phyloP scores from a whole-genome alignment of 306 rosid genomes.

The Ochetophila trinervis region DNA sequence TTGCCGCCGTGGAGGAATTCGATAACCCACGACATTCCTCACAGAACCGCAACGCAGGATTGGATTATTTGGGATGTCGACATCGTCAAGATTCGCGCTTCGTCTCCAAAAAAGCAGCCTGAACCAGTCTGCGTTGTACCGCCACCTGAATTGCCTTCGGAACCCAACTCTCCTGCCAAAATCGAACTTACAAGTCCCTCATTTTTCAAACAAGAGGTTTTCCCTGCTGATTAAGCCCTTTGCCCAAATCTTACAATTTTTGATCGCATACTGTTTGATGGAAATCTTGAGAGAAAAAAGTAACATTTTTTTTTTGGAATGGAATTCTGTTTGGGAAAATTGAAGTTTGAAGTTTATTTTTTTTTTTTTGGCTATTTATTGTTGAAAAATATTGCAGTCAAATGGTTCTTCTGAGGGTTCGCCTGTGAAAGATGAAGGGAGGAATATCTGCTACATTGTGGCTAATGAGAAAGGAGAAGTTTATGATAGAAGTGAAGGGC shows the following conservation, averaged over 20 bases:
- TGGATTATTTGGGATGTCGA: constrained; percentile 52
- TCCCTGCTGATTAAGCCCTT: constrained; percentile 10
- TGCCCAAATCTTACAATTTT: neutral
- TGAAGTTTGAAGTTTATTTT: too few species aligned
- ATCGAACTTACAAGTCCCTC: constrained; percentile 39
- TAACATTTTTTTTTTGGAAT: neutral
- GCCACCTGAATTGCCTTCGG: neutral
- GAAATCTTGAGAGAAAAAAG: neutral
- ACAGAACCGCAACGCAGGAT: constrained; percentile 16
- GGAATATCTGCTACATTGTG: constrained; percentile 53
- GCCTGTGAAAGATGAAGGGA: constrained; percentile 46
- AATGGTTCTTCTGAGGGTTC: constrained; percentile 14
- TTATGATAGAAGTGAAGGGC: constrained; percentile 27
- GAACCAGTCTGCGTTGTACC: constrained; percentile 3
- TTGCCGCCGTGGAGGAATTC: constrained; percentile 39
- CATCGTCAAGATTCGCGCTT: constrained; percentile 40
- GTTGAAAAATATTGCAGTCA: constrained; percentile 21
- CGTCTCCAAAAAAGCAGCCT: constrained; percentile 14
- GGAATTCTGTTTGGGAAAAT: too few species aligned
- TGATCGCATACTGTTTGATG: neutral
- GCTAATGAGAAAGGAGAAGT: constrained; percentile 57
- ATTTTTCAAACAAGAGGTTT: constrained; percentile 35
- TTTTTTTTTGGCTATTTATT: neutral
- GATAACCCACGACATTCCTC: constrained; percentile 29
- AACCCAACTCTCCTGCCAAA: constrained; percentile 19